Evolutionary conservation across 768 basidiomycete species (phyloP).

Genomic region (Russula sp.): DNA sequence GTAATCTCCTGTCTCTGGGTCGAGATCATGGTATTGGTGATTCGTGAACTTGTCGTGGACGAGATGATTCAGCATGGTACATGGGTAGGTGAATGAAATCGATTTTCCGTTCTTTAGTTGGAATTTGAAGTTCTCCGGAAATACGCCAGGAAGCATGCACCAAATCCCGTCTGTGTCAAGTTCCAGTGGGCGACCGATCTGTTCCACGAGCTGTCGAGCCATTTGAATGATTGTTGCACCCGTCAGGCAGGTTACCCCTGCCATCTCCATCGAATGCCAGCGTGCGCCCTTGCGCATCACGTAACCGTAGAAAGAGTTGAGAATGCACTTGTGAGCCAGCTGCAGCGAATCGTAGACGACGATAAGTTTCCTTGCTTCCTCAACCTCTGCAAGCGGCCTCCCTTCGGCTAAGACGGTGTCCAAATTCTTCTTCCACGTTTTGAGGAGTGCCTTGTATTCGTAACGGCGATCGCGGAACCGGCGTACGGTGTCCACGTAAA

Average conservation of each 20-base stretch:
- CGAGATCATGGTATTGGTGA: conserved; percentile 93
- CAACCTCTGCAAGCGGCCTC: conserved; percentile 76
- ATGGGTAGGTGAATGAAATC: conserved; percentile 90
- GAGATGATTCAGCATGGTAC: conserved; percentile 99
- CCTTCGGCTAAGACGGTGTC: conserved; percentile 69
- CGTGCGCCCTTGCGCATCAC: conserved; percentile 99
- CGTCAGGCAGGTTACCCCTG: conserved; percentile 96
- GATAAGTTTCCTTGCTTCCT: conserved; percentile 99
- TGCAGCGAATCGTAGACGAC: conserved; percentile 98
- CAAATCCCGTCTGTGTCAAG: conserved; percentile 99
- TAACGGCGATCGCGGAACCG: conserved; percentile 96
- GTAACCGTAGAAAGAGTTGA: conserved; percentile 99
- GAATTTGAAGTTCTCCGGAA: conserved; percentile 98
- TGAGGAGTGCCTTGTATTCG: conserved; percentile 97
- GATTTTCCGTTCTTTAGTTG: conserved; percentile 83
- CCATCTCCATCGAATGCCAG: conserved; percentile 99
- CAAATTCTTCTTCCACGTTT: conserved; percentile 99
- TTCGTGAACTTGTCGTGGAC: conserved; percentile 96
- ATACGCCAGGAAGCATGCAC: conserved; percentile 99
- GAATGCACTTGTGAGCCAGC: conserved; percentile 98
- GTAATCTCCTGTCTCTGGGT: conserved; percentile 82
- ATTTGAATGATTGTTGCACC: conserved; percentile 98
- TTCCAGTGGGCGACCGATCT: conserved; percentile 95
- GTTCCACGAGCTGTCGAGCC: conserved; percentile 95
- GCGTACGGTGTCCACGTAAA: conserved; percentile 98